Conservation (phyloP, 2,329 filamentous ascomycete genomes). For the Cercospora sp. region DNA sequence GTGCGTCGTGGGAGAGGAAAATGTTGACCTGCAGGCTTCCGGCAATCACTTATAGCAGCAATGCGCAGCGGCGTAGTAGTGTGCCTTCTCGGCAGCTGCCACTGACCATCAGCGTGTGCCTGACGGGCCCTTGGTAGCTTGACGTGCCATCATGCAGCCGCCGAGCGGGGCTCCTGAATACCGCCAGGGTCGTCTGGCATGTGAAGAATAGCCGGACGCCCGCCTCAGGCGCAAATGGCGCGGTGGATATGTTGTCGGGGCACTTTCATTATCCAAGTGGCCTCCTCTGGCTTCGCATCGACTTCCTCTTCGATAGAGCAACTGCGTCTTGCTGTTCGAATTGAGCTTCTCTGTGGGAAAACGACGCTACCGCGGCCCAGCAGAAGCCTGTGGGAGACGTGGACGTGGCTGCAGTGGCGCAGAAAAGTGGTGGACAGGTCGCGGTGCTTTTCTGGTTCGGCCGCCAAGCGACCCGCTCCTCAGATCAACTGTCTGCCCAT, state of each 20-base stretch:
- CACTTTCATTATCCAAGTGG: not conserved
- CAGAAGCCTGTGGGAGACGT: not conserved
- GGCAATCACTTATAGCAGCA: conserved; percentile 4
- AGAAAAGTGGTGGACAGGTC: conserved; percentile 6
- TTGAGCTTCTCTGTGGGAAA: not conserved
- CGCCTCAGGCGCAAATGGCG: not conserved
- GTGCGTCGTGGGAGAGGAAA: not conserved
- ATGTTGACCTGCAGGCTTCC: not conserved
- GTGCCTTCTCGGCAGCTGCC: not conserved
- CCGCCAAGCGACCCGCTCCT: not conserved
- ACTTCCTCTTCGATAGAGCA: not conserved
- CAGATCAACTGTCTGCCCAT: not conserved
- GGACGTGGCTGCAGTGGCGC: not conserved
- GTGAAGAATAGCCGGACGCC: not conserved
- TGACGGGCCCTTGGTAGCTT: not conserved
- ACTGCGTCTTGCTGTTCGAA: not conserved
- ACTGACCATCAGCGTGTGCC: not conserved
- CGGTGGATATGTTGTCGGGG: not conserved
- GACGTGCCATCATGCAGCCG: not conserved
- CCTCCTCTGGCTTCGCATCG: not conserved
- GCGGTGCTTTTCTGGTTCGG: not conserved
- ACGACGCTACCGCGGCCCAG: not conserved
- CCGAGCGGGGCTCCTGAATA: not conserved
- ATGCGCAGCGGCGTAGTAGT: not conserved
- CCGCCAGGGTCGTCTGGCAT: not conserved